A percentile compares a stretch with the other conserved stretches of the same genome.
Conservation (phyloP, 1,139 yeast genomes). For the Entelexis paramagnoliae region DNA sequence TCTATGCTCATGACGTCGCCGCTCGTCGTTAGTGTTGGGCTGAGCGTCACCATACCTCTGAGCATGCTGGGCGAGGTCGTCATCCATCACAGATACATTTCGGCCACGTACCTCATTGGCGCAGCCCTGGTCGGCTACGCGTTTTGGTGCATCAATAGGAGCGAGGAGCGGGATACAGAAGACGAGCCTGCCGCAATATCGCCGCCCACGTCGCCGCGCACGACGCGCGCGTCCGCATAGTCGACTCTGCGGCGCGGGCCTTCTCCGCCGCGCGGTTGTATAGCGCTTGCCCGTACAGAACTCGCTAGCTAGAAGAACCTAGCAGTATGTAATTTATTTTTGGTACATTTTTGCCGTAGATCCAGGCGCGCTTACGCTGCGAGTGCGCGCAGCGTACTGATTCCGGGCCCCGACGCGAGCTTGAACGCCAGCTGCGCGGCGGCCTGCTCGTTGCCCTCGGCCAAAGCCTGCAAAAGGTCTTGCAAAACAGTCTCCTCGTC, state of each 20-base stretch:
- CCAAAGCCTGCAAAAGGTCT: constrained; percentile 27
- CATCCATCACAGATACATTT: constrained; percentile 52
- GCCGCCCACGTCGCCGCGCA: neutral
- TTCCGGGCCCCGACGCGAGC: constrained; percentile 56
- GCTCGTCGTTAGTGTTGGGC: constrained; percentile 86
- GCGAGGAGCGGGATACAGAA: constrained; percentile 36
- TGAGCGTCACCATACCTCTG: constrained; percentile 84
- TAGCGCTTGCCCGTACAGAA: no score
- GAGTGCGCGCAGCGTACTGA: constrained; percentile 58
- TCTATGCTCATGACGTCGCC: constrained; percentile 92
- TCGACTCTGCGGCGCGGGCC: no score
- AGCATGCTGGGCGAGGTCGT: constrained; percentile 88
- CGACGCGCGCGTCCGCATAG: neutral
- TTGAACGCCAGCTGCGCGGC: constrained; percentile 36
- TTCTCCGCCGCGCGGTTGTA: no score
- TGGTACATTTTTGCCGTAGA: neutral
- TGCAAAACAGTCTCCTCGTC: constrained; percentile 41
- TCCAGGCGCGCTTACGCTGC: constrained; percentile 7
- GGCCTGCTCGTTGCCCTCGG: neutral
- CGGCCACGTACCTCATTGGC: constrained; percentile 59
- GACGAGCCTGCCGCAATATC: neutral
- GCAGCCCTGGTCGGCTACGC: constrained; percentile 73
- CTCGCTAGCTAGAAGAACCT: neutral
- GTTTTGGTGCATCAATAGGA: constrained; percentile 70
- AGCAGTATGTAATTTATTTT: neutral